These are phyloP conservation scores for Alternaria postmessia DNA, from an alignment of 2,329 filamentous ascomycete species.

Conservation along the genomic window DNA sequence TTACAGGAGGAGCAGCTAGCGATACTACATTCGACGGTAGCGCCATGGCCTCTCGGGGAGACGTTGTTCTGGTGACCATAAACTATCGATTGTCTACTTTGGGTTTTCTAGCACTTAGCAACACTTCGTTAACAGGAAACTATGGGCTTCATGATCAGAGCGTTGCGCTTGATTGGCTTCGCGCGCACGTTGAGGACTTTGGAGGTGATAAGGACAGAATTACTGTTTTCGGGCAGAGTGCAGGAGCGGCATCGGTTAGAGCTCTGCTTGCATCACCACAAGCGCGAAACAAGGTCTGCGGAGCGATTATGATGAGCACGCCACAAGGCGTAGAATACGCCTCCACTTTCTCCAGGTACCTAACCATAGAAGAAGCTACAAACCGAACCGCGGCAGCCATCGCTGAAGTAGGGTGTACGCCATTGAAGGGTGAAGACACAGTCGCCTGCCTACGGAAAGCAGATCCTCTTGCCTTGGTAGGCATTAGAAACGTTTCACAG, in stretches of 20 bases:
- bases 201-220: conserved; percentile 48
- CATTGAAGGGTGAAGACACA: conserved; percentile 10
- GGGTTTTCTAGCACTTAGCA: conserved; percentile 46
- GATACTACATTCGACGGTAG: conserved; percentile 58
- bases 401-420: conserved; percentile 33
- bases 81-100: conserved; percentile 54
- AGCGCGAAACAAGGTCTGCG: conserved; percentile 58
- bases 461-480: conserved; percentile 30
- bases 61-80: conserved; percentile 55
- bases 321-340: conserved; percentile 27
- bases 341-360: conserved; percentile 33
- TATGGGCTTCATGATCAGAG: conserved; percentile 60
- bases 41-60: conserved; percentile 56
- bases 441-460: conserved; percentile 36
- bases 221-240: conserved; percentile 51
- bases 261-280: conserved; percentile 60
- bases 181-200: conserved; percentile 49
- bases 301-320: conserved; percentile 53
- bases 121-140: conserved; percentile 59
- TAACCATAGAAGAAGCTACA: conserved; percentile 33
- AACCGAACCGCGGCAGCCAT: conserved; percentile 32
- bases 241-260: conserved; percentile 52
- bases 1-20: conserved; percentile 53
- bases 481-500: conserved; percentile 14
- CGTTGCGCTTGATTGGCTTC: conserved; percentile 60